Evolutionary conservation across 2,329 filamentous ascomycete species (phyloP).

Genomic region (Thielaviopsis punctulata): DNA sequence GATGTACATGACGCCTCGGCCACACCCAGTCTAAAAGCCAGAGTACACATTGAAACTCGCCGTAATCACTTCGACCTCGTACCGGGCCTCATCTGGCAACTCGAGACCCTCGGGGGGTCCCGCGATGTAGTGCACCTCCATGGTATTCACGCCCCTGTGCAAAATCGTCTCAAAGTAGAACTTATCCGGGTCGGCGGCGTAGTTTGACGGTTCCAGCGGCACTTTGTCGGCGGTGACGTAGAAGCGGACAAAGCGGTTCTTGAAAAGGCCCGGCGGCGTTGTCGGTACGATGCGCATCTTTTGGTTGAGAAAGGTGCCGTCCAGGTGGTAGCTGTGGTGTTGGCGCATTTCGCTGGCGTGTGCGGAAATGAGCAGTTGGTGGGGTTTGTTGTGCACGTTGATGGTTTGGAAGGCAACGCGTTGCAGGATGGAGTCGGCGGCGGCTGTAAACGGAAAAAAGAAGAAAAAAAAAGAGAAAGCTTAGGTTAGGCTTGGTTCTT

Average conservation of each 20-base stretch:
- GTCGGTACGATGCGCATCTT: conserved; percentile 11
- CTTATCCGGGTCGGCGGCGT: conserved; percentile 38
- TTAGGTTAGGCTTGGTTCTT: background rate
- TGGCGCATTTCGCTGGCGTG: conserved; percentile 11
- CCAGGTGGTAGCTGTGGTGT: conserved; percentile 10
- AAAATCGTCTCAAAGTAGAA: conserved; percentile 63
- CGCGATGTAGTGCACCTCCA: conserved; percentile 64
- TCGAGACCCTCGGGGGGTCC: conserved; percentile 45
- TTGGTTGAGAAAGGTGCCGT: conserved; percentile 9
- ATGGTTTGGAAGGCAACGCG: conserved; percentile 36
- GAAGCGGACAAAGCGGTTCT: conserved; percentile 10
- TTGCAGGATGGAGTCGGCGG: conserved; percentile 7
- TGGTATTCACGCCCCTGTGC: conserved; percentile 53
- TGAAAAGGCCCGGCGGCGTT: conserved; percentile 5
- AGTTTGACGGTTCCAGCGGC: conserved; percentile 35
- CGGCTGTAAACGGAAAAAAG: background rate
- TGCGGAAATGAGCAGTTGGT: conserved; percentile 42
- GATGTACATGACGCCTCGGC: background rate
- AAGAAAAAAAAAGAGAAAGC: background rate
- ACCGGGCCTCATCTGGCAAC: conserved; percentile 38
- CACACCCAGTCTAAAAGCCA: conserved; percentile 1
- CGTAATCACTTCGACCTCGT: conserved; percentile 64
- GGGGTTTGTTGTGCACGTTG: conserved; percentile 50
- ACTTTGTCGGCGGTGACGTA: conserved; percentile 32
- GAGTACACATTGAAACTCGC: conserved; percentile 44